Conservation (phyloP, 345 rosid genomes). For the Excoecaria cochinchinensis region DNA sequence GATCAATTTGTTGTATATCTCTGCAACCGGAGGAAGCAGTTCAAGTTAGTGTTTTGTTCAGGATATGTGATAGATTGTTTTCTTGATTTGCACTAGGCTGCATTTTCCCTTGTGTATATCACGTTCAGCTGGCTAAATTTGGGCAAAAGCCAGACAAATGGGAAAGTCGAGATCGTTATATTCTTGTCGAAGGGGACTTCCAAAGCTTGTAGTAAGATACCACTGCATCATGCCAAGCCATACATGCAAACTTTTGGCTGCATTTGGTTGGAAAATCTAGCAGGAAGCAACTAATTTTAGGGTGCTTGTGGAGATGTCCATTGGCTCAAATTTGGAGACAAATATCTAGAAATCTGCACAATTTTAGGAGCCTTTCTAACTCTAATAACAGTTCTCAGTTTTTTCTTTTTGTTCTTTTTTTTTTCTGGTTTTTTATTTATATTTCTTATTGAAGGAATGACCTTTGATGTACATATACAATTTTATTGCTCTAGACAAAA, state of each 20-base stretch:
- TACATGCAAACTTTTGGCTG: conserved; percentile 48
- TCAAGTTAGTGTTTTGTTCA: conserved; percentile 9
- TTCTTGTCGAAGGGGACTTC: conserved; percentile 13
- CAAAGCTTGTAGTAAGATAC: conserved; percentile 25
- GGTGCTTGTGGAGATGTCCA: conserved; percentile 28
- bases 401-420: conserved; percentile 10
- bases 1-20: conserved; percentile 18
- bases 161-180: conserved; percentile 11
- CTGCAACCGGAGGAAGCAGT: conserved; percentile 20
- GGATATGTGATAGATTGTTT: conserved; percentile 17
- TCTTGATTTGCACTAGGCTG: not conserved
- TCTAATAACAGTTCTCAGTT: conserved; percentile 35
- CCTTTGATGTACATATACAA: conserved; percentile 35
- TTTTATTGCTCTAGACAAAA: conserved; percentile 42
- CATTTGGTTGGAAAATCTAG: conserved; percentile 38
- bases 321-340: conserved; percentile 27
- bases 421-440: not conserved
- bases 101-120: conserved; percentile 35
- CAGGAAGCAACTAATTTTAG: conserved; percentile 44
- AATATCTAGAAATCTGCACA: conserved; percentile 39
- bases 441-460: conserved; percentile 18
- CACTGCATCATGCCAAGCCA: conserved; percentile 48
- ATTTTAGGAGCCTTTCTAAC: conserved; percentile 51
- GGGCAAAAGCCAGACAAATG: conserved; percentile 16
- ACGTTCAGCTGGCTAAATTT: conserved; percentile 23